A percentile compares a stretch with the other conserved stretches of the same genome.
Evolutionary conservation across 2,329 filamentous ascomycete species (phyloP).

Genomic region (Penicillium thymicola): DNA sequence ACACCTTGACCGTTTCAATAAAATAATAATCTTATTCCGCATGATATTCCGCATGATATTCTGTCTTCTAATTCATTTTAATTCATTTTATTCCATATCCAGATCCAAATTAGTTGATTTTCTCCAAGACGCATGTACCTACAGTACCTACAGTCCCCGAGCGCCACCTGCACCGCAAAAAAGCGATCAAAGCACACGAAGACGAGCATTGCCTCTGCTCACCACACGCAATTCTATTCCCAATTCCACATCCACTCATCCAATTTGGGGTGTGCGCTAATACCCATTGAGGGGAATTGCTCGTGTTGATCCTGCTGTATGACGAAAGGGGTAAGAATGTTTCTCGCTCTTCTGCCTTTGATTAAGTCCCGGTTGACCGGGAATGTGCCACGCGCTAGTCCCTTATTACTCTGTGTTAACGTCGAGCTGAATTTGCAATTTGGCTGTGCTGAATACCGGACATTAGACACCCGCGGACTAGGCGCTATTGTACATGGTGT

Average conservation of each 20-base stretch:
- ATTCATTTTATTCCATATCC: not conserved
- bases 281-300: not conserved
- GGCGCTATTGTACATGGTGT: slow-evolving; percentile 1
- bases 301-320: slow-evolving; percentile 4
- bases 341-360: not conserved
- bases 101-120: not conserved
- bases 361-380: slow-evolving; percentile 4
- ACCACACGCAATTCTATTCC: not conserved
- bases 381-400: slow-evolving; percentile 7
- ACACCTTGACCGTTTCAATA: not conserved
- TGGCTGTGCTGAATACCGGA: not conserved
- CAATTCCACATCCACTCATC: not conserved
- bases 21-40: not conserved
- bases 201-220: not conserved
- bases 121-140: not conserved
- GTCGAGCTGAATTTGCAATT: slow-evolving; percentile 14
- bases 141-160: not conserved
- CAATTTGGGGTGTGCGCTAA: not conserved
- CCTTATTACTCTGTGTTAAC: slow-evolving; percentile 22
- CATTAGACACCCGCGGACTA: not conserved
- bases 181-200: slow-evolving; percentile 13
- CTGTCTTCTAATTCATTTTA: no score
- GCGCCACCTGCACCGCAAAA: slow-evolving; percentile 7
- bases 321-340: slow-evolving; percentile 12
- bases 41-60: not conserved